A percentile compares a stretch with the other conserved stretches of the same genome.
Evolutionary conservation across 2,329 filamentous ascomycete species (phyloP).

Genomic region (Hypoxylon sp.): DNA sequence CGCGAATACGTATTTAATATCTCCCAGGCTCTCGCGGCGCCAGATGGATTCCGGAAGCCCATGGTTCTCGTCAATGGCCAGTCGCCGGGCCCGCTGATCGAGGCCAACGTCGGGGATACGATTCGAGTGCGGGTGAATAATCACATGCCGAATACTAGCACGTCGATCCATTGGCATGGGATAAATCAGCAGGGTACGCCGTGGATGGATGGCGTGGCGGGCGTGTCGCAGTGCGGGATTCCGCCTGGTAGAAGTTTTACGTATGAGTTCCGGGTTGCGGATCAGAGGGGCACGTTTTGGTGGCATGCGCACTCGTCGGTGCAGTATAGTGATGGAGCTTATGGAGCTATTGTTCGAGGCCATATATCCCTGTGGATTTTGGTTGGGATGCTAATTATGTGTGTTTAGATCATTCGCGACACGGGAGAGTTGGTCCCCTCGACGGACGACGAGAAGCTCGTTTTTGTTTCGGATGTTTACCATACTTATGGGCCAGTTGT

Average conservation of each 20-base stretch:
- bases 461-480: constrained; percentile 52
- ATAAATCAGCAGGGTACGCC: constrained; percentile 70
- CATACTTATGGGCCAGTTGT: constrained; percentile 49
- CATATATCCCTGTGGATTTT: not conserved
- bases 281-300: constrained; percentile 52
- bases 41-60: constrained; percentile 50
- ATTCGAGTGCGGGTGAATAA: constrained; percentile 54
- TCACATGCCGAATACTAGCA: constrained; percentile 49
- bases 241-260: constrained; percentile 63
- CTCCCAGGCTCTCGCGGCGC: constrained; percentile 44
- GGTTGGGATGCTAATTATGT: constrained; percentile 4
- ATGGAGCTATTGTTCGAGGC: constrained; percentile 63
- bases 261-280: constrained; percentile 65
- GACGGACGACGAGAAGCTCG: constrained; percentile 48
- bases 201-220: constrained; percentile 71
- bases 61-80: constrained; percentile 53
- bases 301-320: constrained; percentile 70
- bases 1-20: constrained; percentile 49
- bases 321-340: constrained; percentile 72
- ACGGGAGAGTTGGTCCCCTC: constrained; percentile 44
- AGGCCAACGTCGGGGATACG: constrained; percentile 55
- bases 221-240: constrained; percentile 68
- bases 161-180: constrained; percentile 74
- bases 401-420: constrained; percentile 49
- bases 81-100: constrained; percentile 55